These are phyloP conservation scores for Penicillium arizonense DNA, from an alignment of 495 filamentous ascomycete species.

Conservation along the genomic window DNA sequence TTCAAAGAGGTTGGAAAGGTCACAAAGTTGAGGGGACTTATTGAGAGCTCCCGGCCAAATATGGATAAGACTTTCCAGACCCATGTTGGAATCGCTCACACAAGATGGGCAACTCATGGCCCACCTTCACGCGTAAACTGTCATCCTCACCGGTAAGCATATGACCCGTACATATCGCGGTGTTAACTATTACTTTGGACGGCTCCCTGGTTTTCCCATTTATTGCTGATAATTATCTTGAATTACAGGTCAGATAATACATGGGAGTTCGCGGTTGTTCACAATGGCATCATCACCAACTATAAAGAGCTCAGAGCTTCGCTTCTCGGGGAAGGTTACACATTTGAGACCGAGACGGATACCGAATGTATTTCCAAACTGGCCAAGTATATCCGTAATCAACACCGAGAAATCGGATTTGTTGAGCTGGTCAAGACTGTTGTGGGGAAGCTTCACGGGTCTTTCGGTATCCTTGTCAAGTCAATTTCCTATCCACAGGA, in stretches of 20 bases:
- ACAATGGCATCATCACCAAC: slow-evolving; percentile 99
- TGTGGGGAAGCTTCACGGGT: slow-evolving; percentile 96
- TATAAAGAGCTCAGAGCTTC: slow-evolving; percentile 98
- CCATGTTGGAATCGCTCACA: slow-evolving; percentile 97
- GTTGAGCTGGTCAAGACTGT: slow-evolving; percentile 94
- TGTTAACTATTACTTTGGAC: slow-evolving; percentile 3
- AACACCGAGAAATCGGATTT: slow-evolving; percentile 92
- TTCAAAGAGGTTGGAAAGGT: slow-evolving; percentile 99
- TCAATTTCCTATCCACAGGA: slow-evolving; percentile 98
- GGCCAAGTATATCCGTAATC: slow-evolving; percentile 95
- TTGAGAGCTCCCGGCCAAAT: slow-evolving; percentile 64
- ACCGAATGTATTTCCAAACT: slow-evolving; percentile 99
- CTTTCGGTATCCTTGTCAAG: slow-evolving; percentile 94
- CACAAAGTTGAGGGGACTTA: slow-evolving; percentile 89
- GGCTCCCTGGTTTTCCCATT: no score
- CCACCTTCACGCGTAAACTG: slow-evolving; percentile 91
- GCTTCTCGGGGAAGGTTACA: slow-evolving; percentile 89
- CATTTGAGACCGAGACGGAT: slow-evolving; percentile 98
- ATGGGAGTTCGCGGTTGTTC: slow-evolving; percentile 95
- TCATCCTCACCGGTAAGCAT: slow-evolving; percentile 88
- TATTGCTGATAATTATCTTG: no score
- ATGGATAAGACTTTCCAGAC: slow-evolving; percentile 91
- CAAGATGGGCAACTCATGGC: slow-evolving; percentile 97
- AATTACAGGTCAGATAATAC: slow-evolving; percentile 65
- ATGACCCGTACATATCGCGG: not conserved